Percentiles rank a stretch among this genome's conserved stretches.
Evolutionary conservation across 805 yeast species (phyloP).

Genomic region (Lachancea waltii): DNA sequence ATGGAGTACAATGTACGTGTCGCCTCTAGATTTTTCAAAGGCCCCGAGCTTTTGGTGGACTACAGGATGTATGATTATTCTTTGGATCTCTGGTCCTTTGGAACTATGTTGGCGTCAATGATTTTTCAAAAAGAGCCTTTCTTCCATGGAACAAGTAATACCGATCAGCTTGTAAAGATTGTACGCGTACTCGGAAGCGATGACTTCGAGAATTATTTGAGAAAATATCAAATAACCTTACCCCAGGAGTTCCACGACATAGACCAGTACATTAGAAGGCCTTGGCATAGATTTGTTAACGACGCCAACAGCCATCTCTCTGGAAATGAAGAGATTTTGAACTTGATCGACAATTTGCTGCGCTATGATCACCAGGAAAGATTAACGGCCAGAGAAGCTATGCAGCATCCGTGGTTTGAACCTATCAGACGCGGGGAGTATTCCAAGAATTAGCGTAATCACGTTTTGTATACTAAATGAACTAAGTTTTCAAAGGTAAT

Average conservation of each 20-base stretch:
- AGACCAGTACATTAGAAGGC: conserved; percentile 68
- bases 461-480: conserved; percentile 34
- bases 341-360: conserved; percentile 71
- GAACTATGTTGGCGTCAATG: conserved; percentile 88
- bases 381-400: conserved; percentile 82
- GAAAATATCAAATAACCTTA: conserved; percentile 63
- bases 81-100: conserved; percentile 88
- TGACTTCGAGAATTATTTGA: conserved; percentile 59
- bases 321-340: conserved; percentile 65
- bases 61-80: conserved; percentile 87
- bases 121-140: conserved; percentile 88
- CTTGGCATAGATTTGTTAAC: conserved; percentile 79
- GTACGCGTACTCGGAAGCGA: conserved; percentile 84
- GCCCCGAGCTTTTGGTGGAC: conserved; percentile 85
- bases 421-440: conserved; percentile 12
- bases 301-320: conserved; percentile 57
- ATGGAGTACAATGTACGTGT: conserved; percentile 89
- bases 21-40: conserved; percentile 88
- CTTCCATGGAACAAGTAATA: conserved; percentile 85
- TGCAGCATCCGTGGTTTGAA: conserved; percentile 52
- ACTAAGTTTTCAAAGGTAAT: too few species aligned
- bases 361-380: conserved; percentile 86
- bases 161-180: conserved; percentile 86
- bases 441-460: background rate
- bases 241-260: conserved; percentile 73